A percentile compares a stretch with the other conserved stretches of the same genome.
These are phyloP conservation scores for Selenicereus undatus DNA, from an alignment of 148 eudicot species.

Conservation along the genomic window DNA sequence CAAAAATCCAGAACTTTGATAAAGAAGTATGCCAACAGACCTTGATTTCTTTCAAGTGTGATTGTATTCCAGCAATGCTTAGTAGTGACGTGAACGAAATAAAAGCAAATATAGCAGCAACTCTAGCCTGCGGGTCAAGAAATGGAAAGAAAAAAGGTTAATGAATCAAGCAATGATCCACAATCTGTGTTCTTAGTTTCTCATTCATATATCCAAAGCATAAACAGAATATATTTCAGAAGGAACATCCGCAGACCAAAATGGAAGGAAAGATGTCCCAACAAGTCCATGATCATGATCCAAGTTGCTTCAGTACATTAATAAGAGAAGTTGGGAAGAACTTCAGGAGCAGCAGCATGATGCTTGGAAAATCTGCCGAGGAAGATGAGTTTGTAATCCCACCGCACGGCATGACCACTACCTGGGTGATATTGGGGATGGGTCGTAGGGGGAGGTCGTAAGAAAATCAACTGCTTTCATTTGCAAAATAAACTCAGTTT, in stretches of 20 bases:
- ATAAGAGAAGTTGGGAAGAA: neutral
- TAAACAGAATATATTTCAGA: neutral
- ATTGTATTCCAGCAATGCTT: conserved; percentile 77
- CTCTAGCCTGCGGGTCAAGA: conserved; percentile 70
- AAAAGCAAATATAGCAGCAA: conserved; percentile 82
- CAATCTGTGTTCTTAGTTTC: neutral
- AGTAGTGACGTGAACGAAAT: conserved; percentile 80
- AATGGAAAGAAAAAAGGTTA: conserved; percentile 1
- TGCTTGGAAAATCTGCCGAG: neutral
- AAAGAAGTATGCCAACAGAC: conserved; percentile 23
- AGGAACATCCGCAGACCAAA: neutral
- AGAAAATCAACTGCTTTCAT: too few species aligned
- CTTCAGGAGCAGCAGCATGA: neutral
- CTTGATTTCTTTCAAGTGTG: conserved; percentile 86
- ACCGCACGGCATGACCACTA: neutral
- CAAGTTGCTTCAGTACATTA: neutral
- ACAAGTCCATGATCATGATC: neutral
- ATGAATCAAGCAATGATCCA: neutral
- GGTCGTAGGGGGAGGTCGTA: too few species aligned
- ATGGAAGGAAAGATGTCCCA: neutral
- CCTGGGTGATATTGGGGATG: neutral
- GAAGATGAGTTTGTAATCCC: neutral
- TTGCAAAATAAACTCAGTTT: too few species aligned
- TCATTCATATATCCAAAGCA: neutral
- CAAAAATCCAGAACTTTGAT: neutral